These are phyloP conservation scores for Biscogniauxia sp. DNA, from an alignment of 2,329 filamentous ascomycete species.

Conservation along the genomic window DNA sequence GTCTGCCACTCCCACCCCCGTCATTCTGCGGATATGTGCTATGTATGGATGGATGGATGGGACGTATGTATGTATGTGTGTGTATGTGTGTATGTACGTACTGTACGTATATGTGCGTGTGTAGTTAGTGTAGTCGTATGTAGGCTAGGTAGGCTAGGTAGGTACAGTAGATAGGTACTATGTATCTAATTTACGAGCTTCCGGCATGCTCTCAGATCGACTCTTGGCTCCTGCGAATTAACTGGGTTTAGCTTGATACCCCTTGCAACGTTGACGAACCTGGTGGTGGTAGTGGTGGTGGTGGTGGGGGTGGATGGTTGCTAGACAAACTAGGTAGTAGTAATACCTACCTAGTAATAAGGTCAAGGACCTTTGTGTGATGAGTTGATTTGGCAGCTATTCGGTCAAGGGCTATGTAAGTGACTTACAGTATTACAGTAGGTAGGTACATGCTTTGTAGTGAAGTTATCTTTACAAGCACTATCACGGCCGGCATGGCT, in stretches of 20 bases:
- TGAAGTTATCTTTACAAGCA: too few species aligned
- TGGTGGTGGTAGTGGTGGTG: not conserved
- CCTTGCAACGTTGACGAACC: conserved; percentile 19
- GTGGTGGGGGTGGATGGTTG: conserved; percentile 4
- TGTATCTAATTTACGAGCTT: conserved; percentile 25
- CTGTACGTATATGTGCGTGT: conserved; percentile 16
- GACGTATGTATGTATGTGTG: conserved; percentile 2
- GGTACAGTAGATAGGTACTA: conserved; percentile 13
- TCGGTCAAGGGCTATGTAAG: conserved; percentile 2
- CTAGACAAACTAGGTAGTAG: conserved; percentile 19
- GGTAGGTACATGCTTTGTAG: not conserved
- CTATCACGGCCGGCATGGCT: conserved; percentile 4
- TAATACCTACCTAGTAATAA: too few species aligned
- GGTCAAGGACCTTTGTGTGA: conserved; percentile 21
- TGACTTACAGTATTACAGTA: conserved; percentile 7
- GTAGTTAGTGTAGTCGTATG: too few species aligned
- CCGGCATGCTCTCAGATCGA: conserved; percentile 23
- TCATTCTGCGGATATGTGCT: conserved; percentile 22
- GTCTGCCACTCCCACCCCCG: conserved; percentile 20
- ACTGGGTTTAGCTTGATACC: conserved; percentile 25
- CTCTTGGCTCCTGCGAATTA: conserved; percentile 21
- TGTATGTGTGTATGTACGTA: conserved; percentile 3
- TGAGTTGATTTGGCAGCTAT: conserved; percentile 13
- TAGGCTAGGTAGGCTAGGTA: conserved; percentile 8
- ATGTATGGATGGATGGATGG: conserved; percentile 10